These are phyloP conservation scores for Quercus engelmannii DNA, from an alignment of 306 rosid species.

Conservation along the genomic window DNA sequence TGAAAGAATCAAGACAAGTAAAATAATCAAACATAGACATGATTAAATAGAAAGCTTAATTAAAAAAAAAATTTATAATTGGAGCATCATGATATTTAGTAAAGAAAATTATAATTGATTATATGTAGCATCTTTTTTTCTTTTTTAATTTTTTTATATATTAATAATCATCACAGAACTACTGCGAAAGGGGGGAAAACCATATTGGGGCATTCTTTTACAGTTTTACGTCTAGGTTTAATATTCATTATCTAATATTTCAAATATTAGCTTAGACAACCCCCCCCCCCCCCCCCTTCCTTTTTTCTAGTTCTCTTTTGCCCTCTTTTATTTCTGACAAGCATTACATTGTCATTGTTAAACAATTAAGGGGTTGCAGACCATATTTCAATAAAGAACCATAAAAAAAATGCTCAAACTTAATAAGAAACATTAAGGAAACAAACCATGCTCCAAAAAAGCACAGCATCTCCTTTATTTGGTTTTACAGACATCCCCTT, in stretches of 20 bases:
- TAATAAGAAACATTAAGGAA: slow-evolving; percentile 19
- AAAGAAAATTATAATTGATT: not conserved
- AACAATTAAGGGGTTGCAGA: not conserved
- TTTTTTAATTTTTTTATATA: not conserved
- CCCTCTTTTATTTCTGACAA: no score
- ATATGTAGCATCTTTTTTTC: not conserved
- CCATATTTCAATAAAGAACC: slow-evolving; percentile 1
- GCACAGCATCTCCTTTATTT: slow-evolving; percentile 83
- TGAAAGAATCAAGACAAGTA: not conserved
- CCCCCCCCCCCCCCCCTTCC: not conserved
- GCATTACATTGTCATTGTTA: not conserved
- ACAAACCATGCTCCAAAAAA: slow-evolving; percentile 99
- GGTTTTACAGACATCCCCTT: slow-evolving; percentile 80
- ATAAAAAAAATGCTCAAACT: not conserved
- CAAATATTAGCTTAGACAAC: not conserved
- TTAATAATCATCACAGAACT: not conserved
- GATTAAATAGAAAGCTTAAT: not conserved
- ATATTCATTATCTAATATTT: not conserved
- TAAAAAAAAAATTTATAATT: not conserved
- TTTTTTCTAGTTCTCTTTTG: no score
- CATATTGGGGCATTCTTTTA: not conserved
- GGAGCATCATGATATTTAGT: not conserved
- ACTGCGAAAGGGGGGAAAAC: not conserved
- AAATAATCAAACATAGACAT: not conserved
- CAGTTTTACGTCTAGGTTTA: not conserved